phyloP scores from a whole-genome alignment of 2,329 filamentous ascomycete species.

The Cytospora piceicola region DNA sequence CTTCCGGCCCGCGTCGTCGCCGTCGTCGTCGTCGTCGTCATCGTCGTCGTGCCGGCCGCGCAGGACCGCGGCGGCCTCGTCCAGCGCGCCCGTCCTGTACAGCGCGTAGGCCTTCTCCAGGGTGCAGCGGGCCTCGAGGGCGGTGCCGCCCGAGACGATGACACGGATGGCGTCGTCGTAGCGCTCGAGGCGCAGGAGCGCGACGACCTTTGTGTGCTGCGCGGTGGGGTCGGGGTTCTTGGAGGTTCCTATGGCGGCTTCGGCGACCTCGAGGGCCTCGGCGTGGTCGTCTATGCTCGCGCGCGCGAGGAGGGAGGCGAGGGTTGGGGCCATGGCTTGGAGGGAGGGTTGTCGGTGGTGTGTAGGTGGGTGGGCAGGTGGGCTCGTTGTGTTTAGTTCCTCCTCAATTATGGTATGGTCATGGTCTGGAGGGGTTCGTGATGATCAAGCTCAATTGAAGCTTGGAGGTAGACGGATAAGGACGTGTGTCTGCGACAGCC shows the following conservation, averaged over 20 bases:
- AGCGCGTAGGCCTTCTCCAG: conserved; percentile 82
- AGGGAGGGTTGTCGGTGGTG: neutral
- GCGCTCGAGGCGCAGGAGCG: conserved; percentile 79
- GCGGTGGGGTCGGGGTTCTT: conserved; percentile 54
- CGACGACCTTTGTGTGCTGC: conserved; percentile 72
- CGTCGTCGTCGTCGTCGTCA: conserved; percentile 28
- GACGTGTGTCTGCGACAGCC: neutral
- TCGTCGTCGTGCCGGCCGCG: conserved; percentile 30
- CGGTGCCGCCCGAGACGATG: conserved; percentile 65
- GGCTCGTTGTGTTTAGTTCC: neutral
- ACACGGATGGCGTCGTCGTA: conserved; percentile 76
- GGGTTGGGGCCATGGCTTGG: conserved; percentile 41
- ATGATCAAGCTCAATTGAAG: neutral
- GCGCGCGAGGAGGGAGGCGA: conserved; percentile 58
- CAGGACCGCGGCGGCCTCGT: conserved; percentile 60
- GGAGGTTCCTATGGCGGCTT: conserved; percentile 63
- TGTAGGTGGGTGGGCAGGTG: conserved; percentile 2
- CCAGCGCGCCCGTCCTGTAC: conserved; percentile 75
- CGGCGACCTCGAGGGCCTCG: conserved; percentile 69
- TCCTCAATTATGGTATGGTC: conserved; percentile 11
- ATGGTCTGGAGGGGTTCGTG: conserved; percentile 6
- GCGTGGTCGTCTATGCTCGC: conserved; percentile 71
- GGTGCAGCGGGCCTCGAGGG: conserved; percentile 61
- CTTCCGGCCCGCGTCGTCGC: conserved; percentile 23
- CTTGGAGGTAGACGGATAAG: neutral